Conservation (phyloP, 2,329 filamentous ascomycete genomes). For the Geosmithia putterillii region DNA sequence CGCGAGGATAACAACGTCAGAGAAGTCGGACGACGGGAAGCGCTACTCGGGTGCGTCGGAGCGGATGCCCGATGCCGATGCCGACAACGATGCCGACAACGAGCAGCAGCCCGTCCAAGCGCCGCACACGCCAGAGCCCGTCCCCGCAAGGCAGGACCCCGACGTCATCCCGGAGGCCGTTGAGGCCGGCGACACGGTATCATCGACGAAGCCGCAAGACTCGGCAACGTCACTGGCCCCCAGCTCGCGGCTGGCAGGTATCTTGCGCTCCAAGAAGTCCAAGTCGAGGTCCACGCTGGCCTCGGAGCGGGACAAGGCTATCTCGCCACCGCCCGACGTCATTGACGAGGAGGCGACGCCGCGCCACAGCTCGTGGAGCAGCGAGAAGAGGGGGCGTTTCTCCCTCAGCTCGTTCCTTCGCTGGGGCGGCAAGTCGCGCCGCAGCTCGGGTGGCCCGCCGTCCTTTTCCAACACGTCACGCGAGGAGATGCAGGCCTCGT, state of each 20-base stretch:
- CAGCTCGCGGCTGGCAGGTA: conserved; percentile 17
- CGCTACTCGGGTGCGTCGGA: conserved; percentile 14
- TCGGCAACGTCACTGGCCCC: conserved; percentile 9
- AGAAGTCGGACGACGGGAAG: conserved; percentile 17
- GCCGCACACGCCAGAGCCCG: background rate
- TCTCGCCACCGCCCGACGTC: conserved; percentile 21
- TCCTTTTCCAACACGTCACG: conserved; percentile 90
- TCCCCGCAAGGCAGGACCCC: background rate
- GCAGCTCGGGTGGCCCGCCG: conserved; percentile 44
- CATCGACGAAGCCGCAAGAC: conserved; percentile 2
- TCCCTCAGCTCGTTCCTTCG: conserved; percentile 68
- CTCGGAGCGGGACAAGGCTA: conserved; percentile 24
- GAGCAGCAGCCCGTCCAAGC: conserved; percentile 7
- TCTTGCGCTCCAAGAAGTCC: conserved; percentile 33
- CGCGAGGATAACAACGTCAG: conserved; percentile 42
- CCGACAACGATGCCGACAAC: conserved; percentile 7
- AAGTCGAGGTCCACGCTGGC: conserved; percentile 35
- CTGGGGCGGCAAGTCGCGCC: conserved; percentile 48
- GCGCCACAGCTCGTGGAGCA: conserved; percentile 43
- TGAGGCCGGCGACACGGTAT: background rate
- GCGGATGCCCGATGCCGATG: conserved; percentile 10
- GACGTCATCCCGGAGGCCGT: background rate
- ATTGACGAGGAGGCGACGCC: conserved; percentile 36
- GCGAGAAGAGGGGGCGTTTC: conserved; percentile 26
- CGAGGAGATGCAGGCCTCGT: conserved; percentile 57